Conservation (phyloP, 345 rosid species). For the Pugionium dolabratum region DNA sequence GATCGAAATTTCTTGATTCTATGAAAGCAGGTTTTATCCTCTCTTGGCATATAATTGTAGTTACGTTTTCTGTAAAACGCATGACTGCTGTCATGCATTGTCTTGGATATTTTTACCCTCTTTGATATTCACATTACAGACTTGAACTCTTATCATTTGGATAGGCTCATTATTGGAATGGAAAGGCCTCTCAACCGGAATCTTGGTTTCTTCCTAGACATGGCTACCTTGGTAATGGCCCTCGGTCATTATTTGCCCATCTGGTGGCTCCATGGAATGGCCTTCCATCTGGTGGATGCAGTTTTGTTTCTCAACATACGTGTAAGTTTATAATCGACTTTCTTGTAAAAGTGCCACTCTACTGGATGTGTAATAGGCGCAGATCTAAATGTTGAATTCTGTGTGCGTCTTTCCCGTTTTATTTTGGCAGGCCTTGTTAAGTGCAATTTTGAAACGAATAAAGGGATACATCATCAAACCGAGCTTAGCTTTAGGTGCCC, state of each 20-base stretch:
- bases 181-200: constrained; percentile 89
- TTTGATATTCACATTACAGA: neutral
- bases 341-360: neutral
- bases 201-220: constrained; percentile 90
- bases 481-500: constrained; percentile 79
- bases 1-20: constrained; percentile 62
- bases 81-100: constrained; percentile 18
- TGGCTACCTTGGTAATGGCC: constrained; percentile 90
- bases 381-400: constrained; percentile 15
- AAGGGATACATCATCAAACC: constrained; percentile 80
- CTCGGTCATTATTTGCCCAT: constrained; percentile 87
- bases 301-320: constrained; percentile 88
- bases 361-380: neutral
- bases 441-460: constrained; percentile 85
- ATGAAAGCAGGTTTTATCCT: constrained; percentile 62
- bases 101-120: neutral
- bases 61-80: neutral
- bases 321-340: constrained; percentile 49
- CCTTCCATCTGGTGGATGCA: constrained; percentile 91
- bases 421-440: constrained; percentile 76
- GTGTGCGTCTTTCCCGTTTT: constrained; percentile 47
- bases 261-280: constrained; percentile 97
- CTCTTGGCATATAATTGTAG: constrained; percentile 6
- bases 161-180: constrained; percentile 91
- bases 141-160: constrained; percentile 21